Percentiles rank a stretch among this genome's conserved stretches.
These are phyloP conservation scores for Trapa incisa DNA, from an alignment of 345 rosid species.

Conservation along the genomic window DNA sequence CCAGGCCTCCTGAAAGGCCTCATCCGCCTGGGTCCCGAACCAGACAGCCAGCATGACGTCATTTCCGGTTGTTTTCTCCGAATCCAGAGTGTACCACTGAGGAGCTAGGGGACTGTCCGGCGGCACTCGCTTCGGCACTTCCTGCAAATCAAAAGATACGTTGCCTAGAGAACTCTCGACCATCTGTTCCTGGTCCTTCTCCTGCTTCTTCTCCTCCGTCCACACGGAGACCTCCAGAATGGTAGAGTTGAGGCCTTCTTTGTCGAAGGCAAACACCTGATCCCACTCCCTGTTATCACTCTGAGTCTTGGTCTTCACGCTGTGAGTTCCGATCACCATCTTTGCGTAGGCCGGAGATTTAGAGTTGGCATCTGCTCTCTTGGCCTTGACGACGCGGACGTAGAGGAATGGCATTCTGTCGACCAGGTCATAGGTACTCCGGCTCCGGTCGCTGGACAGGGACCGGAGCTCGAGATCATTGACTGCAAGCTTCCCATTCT, in stretches of 20 bases:
- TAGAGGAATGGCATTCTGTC: slow-evolving; percentile 79
- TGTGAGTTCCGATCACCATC: slow-evolving; percentile 72
- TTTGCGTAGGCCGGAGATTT: slow-evolving; percentile 39
- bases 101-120: slow-evolving; percentile 93
- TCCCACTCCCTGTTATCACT: slow-evolving; percentile 68
- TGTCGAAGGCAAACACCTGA: slow-evolving; percentile 79
- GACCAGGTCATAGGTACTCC: slow-evolving; percentile 60
- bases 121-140: slow-evolving; percentile 74
- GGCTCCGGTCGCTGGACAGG: slow-evolving; percentile 34
- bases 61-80: slow-evolving; percentile 51
- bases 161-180: slow-evolving; percentile 58
- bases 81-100: slow-evolving; percentile 78
- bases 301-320: slow-evolving; percentile 57
- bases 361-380: slow-evolving; percentile 30
- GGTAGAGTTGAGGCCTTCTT: slow-evolving; percentile 61
- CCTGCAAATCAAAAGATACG: slow-evolving; percentile 82
- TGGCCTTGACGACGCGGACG: slow-evolving; percentile 60
- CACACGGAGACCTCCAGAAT: slow-evolving; percentile 69
- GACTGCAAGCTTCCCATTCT: slow-evolving; percentile 13
- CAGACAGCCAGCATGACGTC: slow-evolving; percentile 93
- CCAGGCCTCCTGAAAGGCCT: slow-evolving; percentile 96
- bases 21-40: slow-evolving; percentile 89
- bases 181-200: slow-evolving; percentile 36
- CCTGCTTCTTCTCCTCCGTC: slow-evolving; percentile 56
- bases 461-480: slow-evolving; percentile 47